phyloP scores from a whole-genome alignment of 2,329 filamentous ascomycete species.

The Aspergillus caelatus region DNA sequence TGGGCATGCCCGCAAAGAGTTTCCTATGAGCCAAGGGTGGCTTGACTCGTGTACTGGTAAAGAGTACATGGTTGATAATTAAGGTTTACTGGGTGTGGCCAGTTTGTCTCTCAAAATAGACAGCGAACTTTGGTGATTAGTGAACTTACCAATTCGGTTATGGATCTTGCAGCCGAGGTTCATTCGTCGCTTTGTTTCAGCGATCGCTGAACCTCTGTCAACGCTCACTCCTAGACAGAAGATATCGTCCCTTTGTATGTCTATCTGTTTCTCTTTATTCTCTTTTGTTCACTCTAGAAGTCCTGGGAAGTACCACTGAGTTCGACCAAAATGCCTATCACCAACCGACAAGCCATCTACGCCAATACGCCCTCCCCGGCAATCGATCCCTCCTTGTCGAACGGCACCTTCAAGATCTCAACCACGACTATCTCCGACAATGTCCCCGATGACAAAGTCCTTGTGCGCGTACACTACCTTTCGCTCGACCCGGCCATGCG shows the following conservation, averaged over 20 bases:
- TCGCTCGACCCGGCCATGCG: constrained; percentile 77
- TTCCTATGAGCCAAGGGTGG: not conserved
- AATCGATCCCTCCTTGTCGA: constrained; percentile 38
- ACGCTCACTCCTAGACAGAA: not conserved
- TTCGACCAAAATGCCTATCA: constrained; percentile 23
- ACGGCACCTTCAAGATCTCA: constrained; percentile 39
- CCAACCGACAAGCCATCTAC: constrained; percentile 42
- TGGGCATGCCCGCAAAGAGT: not conserved
- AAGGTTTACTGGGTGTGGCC: not conserved
- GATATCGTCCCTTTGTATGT: not conserved
- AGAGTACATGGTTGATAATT: not conserved
- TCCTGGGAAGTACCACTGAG: not conserved
- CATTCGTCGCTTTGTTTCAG: not conserved
- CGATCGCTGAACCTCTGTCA: not conserved
- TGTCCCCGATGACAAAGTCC: constrained; percentile 58
- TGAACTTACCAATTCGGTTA: constrained; percentile 6
- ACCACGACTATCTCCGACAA: constrained; percentile 29
- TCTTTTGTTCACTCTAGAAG: not conserved
- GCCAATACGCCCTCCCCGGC: constrained; percentile 36
- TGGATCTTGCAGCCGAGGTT: constrained; percentile 7
- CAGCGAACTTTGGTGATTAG: not conserved
- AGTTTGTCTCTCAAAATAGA: not conserved
- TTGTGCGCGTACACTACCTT: constrained; percentile 64
- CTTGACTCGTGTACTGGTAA: too few species aligned
- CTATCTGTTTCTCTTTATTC: not conserved